Evolutionary conservation across 495 filamentous ascomycete species (phyloP).

Genomic region (Pseudevernia furfuracea): DNA sequence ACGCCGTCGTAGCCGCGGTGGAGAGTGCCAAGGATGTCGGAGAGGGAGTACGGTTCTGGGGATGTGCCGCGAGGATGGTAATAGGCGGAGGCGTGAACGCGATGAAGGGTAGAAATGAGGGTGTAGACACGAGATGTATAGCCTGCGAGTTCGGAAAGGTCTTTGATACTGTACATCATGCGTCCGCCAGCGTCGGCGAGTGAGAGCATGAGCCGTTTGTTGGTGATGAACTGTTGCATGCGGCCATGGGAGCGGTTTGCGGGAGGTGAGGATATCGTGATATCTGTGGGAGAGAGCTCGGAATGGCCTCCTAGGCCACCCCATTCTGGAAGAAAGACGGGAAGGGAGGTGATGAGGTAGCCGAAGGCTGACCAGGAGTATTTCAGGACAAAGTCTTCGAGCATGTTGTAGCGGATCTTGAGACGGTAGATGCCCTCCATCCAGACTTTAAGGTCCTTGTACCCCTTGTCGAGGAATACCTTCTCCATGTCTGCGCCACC

Average conservation of each 20-base stretch:
- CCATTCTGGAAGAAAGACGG: slow-evolving; percentile 93
- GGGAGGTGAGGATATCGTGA: slow-evolving; percentile 23
- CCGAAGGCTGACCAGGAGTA: slow-evolving; percentile 98
- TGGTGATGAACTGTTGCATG: slow-evolving; percentile 99
- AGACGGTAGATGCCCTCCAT: slow-evolving; percentile 96
- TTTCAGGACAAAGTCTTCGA: slow-evolving; percentile 96
- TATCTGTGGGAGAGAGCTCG: slow-evolving; percentile 46
- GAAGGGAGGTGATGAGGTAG: slow-evolving; percentile 84
- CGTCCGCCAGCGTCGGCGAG: slow-evolving; percentile 92
- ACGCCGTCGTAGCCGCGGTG: slow-evolving; percentile 94
- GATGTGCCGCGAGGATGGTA: slow-evolving; percentile 56
- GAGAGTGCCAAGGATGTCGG: slow-evolving; percentile 84
- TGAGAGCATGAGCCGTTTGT: slow-evolving; percentile 96
- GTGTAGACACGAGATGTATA: slow-evolving; percentile 96
- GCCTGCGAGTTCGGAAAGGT: slow-evolving; percentile 85
- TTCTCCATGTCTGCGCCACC: slow-evolving; percentile 91
- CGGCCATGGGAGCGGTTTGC: slow-evolving; percentile 65
- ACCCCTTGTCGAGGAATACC: slow-evolving; percentile 78
- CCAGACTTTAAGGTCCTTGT: slow-evolving; percentile 81
- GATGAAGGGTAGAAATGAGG: slow-evolving; percentile 86
- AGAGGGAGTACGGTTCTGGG: slow-evolving; percentile 76
- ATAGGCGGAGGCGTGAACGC: slow-evolving; percentile 86
- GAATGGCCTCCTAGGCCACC: slow-evolving; percentile 67
- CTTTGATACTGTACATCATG: slow-evolving; percentile 99
- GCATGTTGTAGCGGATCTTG: slow-evolving; percentile 96